Evolutionary conservation across 2,329 filamentous ascomycete genomes (phyloP).

Genomic region (Alternaria sp.): DNA sequence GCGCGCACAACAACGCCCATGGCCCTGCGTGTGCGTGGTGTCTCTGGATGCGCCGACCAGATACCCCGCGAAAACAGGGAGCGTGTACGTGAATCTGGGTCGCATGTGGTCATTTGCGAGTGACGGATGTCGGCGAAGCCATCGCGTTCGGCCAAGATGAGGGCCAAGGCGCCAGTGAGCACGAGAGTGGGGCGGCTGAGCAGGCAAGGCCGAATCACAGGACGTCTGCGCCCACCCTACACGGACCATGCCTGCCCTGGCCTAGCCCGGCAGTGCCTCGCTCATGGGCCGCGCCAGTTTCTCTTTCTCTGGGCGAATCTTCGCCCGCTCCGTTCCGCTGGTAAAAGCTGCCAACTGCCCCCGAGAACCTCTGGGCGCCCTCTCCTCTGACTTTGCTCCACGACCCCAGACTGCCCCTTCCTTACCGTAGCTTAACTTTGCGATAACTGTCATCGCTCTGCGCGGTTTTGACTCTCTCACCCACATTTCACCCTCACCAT

Average conservation of each 20-base stretch:
- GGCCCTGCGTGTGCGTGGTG: not conserved
- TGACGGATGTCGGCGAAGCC: not conserved
- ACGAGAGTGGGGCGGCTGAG: not conserved
- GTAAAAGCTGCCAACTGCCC: constrained; percentile 3
- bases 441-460: constrained; percentile 3
- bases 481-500: not conserved
- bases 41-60: not conserved
- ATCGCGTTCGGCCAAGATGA: not conserved
- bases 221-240: not conserved
- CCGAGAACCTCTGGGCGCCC: constrained; percentile 14
- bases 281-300: not conserved
- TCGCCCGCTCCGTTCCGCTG: constrained; percentile 11
- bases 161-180: constrained; percentile 3
- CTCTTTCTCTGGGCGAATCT: constrained; percentile 8
- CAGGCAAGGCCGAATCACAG: not conserved
- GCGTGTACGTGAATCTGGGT: not conserved
- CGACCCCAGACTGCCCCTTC: constrained; percentile 6
- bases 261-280: not conserved
- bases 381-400: constrained; percentile 12
- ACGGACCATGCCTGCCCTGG: not conserved
- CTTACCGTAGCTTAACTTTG: not conserved
- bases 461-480: not conserved
- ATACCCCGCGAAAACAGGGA: not conserved
- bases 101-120: not conserved
- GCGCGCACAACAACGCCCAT: not conserved